phyloP scores from a whole-genome alignment of 805 yeast genomes.

The Metschnikowia arizonensis region DNA sequence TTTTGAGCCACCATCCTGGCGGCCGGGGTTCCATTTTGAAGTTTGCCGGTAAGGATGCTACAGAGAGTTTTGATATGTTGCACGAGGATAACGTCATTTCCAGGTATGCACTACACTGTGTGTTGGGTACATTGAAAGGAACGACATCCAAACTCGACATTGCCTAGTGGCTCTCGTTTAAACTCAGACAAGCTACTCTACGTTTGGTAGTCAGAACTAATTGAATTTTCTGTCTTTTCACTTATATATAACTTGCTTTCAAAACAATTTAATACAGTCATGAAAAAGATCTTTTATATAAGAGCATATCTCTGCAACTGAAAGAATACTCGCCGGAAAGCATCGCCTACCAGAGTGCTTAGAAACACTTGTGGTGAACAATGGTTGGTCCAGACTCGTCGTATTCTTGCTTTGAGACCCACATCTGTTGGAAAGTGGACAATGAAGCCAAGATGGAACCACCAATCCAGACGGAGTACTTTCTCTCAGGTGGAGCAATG shows the following conservation, averaged over 20 bases:
- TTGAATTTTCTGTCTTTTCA: slow-evolving; percentile 12
- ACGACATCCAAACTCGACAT: slow-evolving; percentile 39
- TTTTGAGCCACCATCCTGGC: slow-evolving; percentile 52
- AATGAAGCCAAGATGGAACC: slow-evolving; percentile 98
- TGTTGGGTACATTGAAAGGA: slow-evolving; percentile 51
- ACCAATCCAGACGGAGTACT: slow-evolving; percentile 99
- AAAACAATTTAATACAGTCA: slow-evolving; percentile 13
- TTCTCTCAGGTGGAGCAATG: slow-evolving; percentile 99
- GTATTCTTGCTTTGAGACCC: slow-evolving; percentile 99
- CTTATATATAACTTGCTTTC: slow-evolving; percentile 14
- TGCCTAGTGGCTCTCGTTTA: slow-evolving; percentile 4
- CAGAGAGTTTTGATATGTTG: slow-evolving; percentile 48
- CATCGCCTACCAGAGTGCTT: slow-evolving; percentile 29
- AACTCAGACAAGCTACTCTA: not conserved
- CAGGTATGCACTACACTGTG: slow-evolving; percentile 45
- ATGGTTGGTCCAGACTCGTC: slow-evolving; percentile 99
- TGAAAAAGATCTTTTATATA: slow-evolving; percentile 11
- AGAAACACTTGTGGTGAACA: slow-evolving; percentile 94
- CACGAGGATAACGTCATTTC: slow-evolving; percentile 55
- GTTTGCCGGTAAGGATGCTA: slow-evolving; percentile 47
- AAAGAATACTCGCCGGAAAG: slow-evolving; percentile 14
- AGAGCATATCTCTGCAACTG: slow-evolving; percentile 8
- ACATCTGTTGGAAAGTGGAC: slow-evolving; percentile 99
- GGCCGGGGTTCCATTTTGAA: slow-evolving; percentile 52
- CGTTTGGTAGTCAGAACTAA: slow-evolving; percentile 3